phyloP scores from a whole-genome alignment of 1,284 basidiomycete species.

The Cystobasidiaceae sp. region DNA sequence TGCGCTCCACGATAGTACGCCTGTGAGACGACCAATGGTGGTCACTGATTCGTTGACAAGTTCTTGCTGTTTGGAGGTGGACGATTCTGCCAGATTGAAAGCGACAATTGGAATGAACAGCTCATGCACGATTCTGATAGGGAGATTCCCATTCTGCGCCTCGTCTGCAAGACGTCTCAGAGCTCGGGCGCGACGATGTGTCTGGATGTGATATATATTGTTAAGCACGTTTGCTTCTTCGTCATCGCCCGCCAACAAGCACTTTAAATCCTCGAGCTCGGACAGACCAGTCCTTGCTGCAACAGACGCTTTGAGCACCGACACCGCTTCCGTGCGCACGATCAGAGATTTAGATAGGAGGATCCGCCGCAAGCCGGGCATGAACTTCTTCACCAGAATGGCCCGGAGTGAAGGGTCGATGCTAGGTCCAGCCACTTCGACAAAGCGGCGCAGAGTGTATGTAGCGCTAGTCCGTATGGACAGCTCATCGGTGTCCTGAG shows the following conservation, averaged over 20 bases:
- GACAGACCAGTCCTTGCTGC: conserved; percentile 33
- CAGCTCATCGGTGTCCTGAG: conserved; percentile 85
- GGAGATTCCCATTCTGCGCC: conserved; percentile 63
- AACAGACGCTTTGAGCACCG: conserved; percentile 73
- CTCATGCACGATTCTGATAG: conserved; percentile 69
- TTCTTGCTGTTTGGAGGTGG: conserved; percentile 63
- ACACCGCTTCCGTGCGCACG: conserved; percentile 79
- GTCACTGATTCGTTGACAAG: conserved; percentile 84
- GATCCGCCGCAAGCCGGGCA: conserved; percentile 75
- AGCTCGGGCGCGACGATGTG: conserved; percentile 83
- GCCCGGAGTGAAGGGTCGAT: conserved; percentile 37
- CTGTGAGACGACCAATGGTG: conserved; percentile 68
- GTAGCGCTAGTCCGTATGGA: conserved; percentile 80
- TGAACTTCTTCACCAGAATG: conserved; percentile 63
- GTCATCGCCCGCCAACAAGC: conserved; percentile 82
- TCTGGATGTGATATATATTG: conserved; percentile 91
- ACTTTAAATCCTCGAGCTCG: conserved; percentile 50
- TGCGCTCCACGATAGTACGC: conserved; percentile 69
- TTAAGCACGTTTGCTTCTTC: conserved; percentile 95
- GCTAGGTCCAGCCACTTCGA: conserved; percentile 55
- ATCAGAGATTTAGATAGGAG: conserved; percentile 76
- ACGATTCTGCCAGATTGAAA: conserved; percentile 52
- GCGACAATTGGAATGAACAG: conserved; percentile 82
- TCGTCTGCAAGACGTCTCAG: conserved; percentile 78
- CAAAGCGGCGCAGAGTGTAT: conserved; percentile 68